Base-by-base conservation (phyloP, 2,329 filamentous ascomycete species). In the Westerdykella sp. region DNA sequence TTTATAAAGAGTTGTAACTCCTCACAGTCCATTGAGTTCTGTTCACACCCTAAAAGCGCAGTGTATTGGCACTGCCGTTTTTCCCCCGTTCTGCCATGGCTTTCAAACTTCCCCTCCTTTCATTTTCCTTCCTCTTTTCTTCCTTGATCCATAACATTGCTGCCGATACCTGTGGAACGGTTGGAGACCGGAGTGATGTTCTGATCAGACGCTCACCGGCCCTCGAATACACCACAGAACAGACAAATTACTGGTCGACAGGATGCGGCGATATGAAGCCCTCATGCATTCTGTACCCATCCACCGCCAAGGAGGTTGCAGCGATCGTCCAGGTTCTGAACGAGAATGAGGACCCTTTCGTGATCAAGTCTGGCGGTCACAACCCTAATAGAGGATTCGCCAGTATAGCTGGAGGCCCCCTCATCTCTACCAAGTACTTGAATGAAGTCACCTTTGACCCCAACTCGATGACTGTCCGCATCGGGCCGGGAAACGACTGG, bases 301-400 rank as follows among this genome's bases (percentile, higher is more conserved):
- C 48, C 9, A 75, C 66, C 32, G 65, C 71, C 2, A 59, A 71
- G 10, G 74, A 81, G 51, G 73, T 81, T 37, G 68, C 75, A 1
- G 65, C 69, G 14, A 71, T 78, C 34, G 68, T 81, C 37, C 68
- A 66, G n/a, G 63, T 74, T 23, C 65, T 81, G 15, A 46, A 53
- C 18, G 36, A 42, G 13, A 58, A 56, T 43, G 69, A 68, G 9
- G 58, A 69, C 32, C 72, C 72, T 34, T 77, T 82, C 37, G 79
- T 77, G 16, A 69, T 80, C 61, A 71, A 74, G 57, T 68, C 71
- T n/a, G 75, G 74, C 11, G 70, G 70, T 3, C 70, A 73, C 52
- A 68, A 69, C 45, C 68, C 68, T 1, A 73, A 71, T 43, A 63
- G 67, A 43, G 67, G 68, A 13, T 73, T 71, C 39, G 64, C 69